These are phyloP conservation scores for Castanea crenata DNA, from an alignment of 306 rosid genomes.

Conservation along the genomic window DNA sequence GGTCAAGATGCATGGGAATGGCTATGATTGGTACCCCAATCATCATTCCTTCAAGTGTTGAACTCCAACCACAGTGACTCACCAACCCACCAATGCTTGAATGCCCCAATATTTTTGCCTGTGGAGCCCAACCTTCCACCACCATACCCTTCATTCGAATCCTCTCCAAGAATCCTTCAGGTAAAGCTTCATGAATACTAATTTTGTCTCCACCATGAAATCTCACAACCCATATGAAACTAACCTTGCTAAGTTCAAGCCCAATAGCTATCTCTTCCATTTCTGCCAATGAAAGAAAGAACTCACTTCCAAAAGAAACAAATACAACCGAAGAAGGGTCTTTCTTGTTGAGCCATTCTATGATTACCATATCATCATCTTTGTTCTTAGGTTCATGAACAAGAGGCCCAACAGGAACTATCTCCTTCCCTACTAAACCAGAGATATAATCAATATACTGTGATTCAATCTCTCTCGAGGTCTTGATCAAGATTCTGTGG, in stretches of 20 bases:
- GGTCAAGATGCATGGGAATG: conserved; percentile 23
- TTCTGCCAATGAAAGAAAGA: conserved; percentile 16
- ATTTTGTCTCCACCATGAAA: conserved; percentile 5
- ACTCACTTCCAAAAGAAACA: conserved; percentile 33
- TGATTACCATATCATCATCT: not conserved
- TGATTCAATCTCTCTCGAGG: conserved; percentile 13
- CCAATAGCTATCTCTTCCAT: conserved; percentile 21
- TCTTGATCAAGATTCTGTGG: not conserved
- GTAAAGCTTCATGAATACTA: conserved; percentile 3
- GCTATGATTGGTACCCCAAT: conserved; percentile 25
- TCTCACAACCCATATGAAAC: conserved; percentile 26
- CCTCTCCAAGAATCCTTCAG: conserved; percentile 15
- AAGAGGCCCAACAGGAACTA: conserved; percentile 18
- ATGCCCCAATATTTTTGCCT: conserved; percentile 19
- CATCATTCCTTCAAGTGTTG: conserved; percentile 23
- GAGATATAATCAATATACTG: conserved; percentile 19
- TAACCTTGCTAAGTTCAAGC: conserved; percentile 15
- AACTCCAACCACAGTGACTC: conserved; percentile 39
- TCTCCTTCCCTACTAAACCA: not conserved
- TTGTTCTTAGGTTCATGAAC: not conserved
- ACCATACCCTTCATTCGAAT: conserved; percentile 12
- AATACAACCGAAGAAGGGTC: conserved; percentile 12
- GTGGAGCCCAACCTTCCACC: conserved; percentile 28
- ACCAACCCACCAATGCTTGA: conserved; percentile 23
- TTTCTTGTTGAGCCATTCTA: conserved; percentile 20